phyloP scores from a whole-genome alignment of 768 basidiomycete species.

The Suillus fuscotomentosus region DNA sequence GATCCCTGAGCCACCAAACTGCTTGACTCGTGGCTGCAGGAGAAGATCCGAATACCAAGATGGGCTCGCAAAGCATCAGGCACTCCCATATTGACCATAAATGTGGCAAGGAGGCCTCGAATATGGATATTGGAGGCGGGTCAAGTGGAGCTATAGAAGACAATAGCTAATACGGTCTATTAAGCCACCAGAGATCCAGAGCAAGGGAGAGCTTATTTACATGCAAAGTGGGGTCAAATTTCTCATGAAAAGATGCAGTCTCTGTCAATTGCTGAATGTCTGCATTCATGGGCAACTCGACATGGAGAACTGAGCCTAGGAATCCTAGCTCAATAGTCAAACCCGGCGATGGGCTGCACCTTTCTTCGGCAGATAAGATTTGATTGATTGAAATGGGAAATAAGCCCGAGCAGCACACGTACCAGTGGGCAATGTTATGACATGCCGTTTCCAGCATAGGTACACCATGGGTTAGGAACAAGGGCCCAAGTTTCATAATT shows the following conservation, averaged over 20 bases:
- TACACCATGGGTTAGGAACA: conserved; percentile 69
- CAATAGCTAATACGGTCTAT: conserved; percentile 49
- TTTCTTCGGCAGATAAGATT: conserved; percentile 52
- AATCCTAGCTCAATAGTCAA: conserved; percentile 76
- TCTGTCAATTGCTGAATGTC: conserved; percentile 75
- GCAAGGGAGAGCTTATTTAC: conserved; percentile 28
- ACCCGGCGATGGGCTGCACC: conserved; percentile 70
- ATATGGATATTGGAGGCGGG: conserved; percentile 57
- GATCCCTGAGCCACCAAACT: conserved; percentile 89
- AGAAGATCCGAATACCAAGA: conserved; percentile 77
- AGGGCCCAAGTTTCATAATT: conserved; percentile 65
- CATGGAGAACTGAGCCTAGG: conserved; percentile 70
- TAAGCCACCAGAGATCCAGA: background rate
- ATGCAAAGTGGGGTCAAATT: conserved; percentile 51
- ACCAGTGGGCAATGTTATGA: conserved; percentile 85
- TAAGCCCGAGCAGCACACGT: conserved; percentile 26
- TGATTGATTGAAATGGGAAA: conserved; percentile 3
- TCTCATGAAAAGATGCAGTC: conserved; percentile 47
- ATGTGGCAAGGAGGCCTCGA: conserved; percentile 63
- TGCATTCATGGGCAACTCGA: conserved; percentile 63
- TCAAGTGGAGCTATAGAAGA: conserved; percentile 60
- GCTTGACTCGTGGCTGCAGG: conserved; percentile 85
- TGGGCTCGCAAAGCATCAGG: conserved; percentile 84
- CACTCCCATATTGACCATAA: conserved; percentile 95
- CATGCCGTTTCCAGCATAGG: conserved; percentile 86